Base-by-base conservation (phyloP, 208 protist genomes). In the Trypanosoma platydactyli region DNA sequence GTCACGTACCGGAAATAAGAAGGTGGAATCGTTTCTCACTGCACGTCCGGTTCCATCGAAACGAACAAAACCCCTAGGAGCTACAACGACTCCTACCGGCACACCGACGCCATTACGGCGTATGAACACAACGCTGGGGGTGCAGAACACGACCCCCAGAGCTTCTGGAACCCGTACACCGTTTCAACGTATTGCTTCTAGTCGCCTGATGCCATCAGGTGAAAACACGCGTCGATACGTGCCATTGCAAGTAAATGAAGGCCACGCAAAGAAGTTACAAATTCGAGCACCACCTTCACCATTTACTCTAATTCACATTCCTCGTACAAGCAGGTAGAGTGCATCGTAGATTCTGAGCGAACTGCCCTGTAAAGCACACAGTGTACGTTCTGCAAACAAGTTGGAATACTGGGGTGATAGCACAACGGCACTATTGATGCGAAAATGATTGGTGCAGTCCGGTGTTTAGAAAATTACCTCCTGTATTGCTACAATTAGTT, bases 101-200 rank as follows among this genome's bases (percentile, higher is more conserved):
- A 25, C 62, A 51, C 9, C 12, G 38, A 44, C 62, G 7, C 62
- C 51, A 44, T 42, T 59, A 20, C 13, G 3, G 25, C 40, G 33
- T 0, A 44, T 13, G 35, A 55, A 42, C 33, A 55, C 52, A 12
- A 27, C 12, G 12, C 40, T 29, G 45, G 5, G 33, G 5, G 9
- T 16, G 30, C 27, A 30, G 3, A 60, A 30, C 41, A 27, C 29
- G 12, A 56, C 54, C 1, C 45, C 64, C n/a, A 22, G 52, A 42
- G 13, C 20, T 38, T 11, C 35, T 44, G 18, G 30, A 22, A 50
- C 62, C 1, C 62, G 40, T 3, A 65, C 59, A 25, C 67, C 57
- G 15, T 13, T 73, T 11, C 45, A 73, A 35, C 67, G 67, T 30
- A 73, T 73, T 60, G 45, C 41, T 5, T 73, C 67, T 16, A 73